Evolutionary conservation across 2,329 filamentous ascomycete species (phyloP).

Genomic region (Ceratocystis papillata): DNA sequence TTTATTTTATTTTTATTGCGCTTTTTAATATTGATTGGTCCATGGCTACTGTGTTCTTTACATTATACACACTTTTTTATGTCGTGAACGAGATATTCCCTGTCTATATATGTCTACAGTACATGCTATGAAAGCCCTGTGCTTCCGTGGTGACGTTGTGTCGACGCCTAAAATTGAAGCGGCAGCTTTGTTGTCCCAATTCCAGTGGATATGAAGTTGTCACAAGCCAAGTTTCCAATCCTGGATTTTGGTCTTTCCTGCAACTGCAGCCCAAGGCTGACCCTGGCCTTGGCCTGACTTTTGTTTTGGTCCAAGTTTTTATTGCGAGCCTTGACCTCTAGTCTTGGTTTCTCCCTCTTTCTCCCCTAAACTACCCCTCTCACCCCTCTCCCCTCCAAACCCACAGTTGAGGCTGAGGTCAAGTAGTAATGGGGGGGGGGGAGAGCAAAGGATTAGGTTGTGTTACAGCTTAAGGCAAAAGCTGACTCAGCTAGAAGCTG

Average conservation of each 20-base stretch:
- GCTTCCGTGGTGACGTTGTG: not conserved
- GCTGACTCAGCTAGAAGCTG: slow-evolving; percentile 2
- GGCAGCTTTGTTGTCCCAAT: not conserved
- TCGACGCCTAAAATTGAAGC: not conserved
- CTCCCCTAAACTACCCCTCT: not conserved
- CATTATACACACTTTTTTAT: not conserved
- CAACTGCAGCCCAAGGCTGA: not conserved
- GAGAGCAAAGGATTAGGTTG: not conserved
- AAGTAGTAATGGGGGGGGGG: not conserved
- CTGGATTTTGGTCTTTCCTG: not conserved
- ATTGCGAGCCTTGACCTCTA: not conserved
- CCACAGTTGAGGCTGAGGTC: slow-evolving; percentile 9
- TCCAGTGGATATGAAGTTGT: not conserved
- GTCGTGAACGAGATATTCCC: not conserved
- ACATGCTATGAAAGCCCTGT: not conserved
- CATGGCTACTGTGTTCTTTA: not conserved
- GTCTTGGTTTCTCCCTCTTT: not conserved
- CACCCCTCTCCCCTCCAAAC: not conserved
- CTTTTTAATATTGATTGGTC: not conserved
- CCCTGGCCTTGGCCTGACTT: too few species aligned
- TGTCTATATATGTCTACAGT: not conserved
- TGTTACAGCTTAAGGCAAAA: not conserved
- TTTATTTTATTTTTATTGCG: not conserved
- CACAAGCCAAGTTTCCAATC: slow-evolving; percentile 10
- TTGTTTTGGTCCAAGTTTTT: too few species aligned